Base-by-base conservation (phyloP, 768 basidiomycete species). In the Suillus luteus region DNA sequence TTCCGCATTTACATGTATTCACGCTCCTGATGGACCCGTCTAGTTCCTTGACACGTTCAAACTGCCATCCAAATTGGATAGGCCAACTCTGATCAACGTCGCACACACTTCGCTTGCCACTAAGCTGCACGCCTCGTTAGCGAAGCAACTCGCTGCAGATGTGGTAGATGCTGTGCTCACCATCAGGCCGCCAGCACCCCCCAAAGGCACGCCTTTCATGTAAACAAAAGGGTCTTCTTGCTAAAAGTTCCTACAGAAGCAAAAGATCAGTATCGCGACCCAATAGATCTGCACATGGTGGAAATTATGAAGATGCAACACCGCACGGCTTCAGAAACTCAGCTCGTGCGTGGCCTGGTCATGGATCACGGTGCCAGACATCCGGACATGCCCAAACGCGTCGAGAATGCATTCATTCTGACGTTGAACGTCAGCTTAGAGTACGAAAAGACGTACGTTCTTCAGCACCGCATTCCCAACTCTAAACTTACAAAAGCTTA, bases 291-390 rank as follows among this genome's bases (percentile, higher is more conserved):
- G 62, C 96, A 99, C 79, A 99, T 99, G 97, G 82, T 99, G 59
- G 97, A 99, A 79, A 89, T 99, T 66, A 99, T 99, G 97, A 99
- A 99, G 82, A 99, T 99, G 97, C 96, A 97, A 77, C 97, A 99
- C 80, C 91, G 96, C 71, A 96, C 91, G 49, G 95, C 97, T 66
- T 95, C 94, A 27, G 97, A 99, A 77, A 99, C 97, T 37, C 92
- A 97, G 74, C 87, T 99, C 44, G 82, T 99, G 71, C 91, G 93
- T 69, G 97, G 97, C 41, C 84, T 99, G 63, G 97, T 99, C 52
- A 83, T 99, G 70, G 97, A 99, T 79, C 96, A 99, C 74, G 96
- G 97, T 68, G 93, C 93, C 62, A 82, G 97, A 68, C 97, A 99
- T 79, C 96, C 97, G 12, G 97, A 99, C 78, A 99, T 99, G 97